Conservation (phyloP, 108 stramenopile genomes). For the Stephanodiscus triporus region DNA sequence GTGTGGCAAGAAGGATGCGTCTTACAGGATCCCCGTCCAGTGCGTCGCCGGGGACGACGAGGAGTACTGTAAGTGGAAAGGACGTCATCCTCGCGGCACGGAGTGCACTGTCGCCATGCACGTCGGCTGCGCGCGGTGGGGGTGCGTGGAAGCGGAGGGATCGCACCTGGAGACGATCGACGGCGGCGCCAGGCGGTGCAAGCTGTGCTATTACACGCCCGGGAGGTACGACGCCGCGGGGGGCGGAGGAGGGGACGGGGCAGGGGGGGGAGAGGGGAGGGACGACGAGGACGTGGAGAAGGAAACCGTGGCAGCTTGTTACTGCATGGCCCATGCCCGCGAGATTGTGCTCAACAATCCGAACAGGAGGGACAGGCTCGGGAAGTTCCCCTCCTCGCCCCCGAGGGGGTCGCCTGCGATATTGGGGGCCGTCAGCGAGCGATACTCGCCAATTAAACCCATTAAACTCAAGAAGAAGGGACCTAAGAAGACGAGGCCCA, state of each 20-base stretch:
- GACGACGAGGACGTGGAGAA: not conserved
- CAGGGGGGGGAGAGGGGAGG: not conserved
- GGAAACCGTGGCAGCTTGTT: conserved; percentile 25
- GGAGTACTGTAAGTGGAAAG: conserved; percentile 28
- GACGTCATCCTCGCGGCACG: conserved; percentile 3
- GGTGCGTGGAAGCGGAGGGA: conserved; percentile 14
- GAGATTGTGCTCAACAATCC: conserved; percentile 25
- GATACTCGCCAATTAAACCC: too few species aligned
- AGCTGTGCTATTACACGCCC: conserved; percentile 25
- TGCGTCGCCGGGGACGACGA: conserved; percentile 49
- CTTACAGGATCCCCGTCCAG: conserved; percentile 53
- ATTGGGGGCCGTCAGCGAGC: too few species aligned
- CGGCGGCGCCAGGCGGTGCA: not conserved
- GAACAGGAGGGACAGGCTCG: not conserved
- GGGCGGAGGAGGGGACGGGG: conserved; percentile 2
- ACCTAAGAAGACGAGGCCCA: too few species aligned
- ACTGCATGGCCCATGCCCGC: conserved; percentile 29
- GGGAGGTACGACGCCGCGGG: conserved; percentile 3
- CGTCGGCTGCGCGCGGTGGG: conserved; percentile 39
- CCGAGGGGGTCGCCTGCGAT: too few species aligned
- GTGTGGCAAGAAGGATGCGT: conserved; percentile 45
- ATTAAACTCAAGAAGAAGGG: too few species aligned
- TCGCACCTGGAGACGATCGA: conserved; percentile 11
- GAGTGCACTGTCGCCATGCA: conserved; percentile 31
- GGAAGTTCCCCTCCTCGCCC: not conserved